Base-by-base conservation (phyloP, 805 yeast genomes). In the Wilhelminamyces savonicus region DNA sequence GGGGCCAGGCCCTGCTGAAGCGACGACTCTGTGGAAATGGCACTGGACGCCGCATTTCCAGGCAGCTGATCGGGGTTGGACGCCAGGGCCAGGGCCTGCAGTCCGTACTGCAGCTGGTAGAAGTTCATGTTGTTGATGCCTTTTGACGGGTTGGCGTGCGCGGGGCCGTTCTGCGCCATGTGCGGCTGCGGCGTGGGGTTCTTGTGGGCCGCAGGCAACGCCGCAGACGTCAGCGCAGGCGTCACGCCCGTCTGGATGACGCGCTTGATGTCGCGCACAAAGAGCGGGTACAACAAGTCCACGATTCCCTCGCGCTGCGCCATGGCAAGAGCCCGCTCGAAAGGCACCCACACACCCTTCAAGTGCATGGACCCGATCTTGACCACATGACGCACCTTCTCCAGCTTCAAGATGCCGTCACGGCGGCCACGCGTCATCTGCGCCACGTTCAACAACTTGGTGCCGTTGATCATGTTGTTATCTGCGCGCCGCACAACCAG, bases 311-410 rank as follows among this genome's bases (percentile, higher is more conserved):
- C 92, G 39, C 79, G 66, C 54, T 80, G 81, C 12, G 94, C 94
- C 75, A 82, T 78, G 20, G 81, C 80, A 27, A 77, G 62, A 2
- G 94, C 94, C 29, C 92, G 64, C 39, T 82, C 90, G 49, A 81
- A 82, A 2, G 94, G 94, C 35, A 83, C 82, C 94, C 94, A 83
- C 27, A 83, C 94, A 22, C 94, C 94, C 59, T 83, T 83, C 44
- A 83, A 62, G 54, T 83, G 88, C 88, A 83, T 82, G 10, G 87
- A 78, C 4, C 94, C 94, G 37, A 82, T 79, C 56, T 83, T 83
- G 25, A 83, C 90, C 15, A 83, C 94, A 48, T 81, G 84, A 24
- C 92, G 67, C 25, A 75, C 69, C 45, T 78, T 78, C 51, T 82
- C 92, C 35, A 79, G 74, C 59, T 83, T 83, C 39, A 83, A 65